phyloP scores from a whole-genome alignment of 2,329 filamentous ascomycete genomes.

The Zymoseptoria tritici region DNA sequence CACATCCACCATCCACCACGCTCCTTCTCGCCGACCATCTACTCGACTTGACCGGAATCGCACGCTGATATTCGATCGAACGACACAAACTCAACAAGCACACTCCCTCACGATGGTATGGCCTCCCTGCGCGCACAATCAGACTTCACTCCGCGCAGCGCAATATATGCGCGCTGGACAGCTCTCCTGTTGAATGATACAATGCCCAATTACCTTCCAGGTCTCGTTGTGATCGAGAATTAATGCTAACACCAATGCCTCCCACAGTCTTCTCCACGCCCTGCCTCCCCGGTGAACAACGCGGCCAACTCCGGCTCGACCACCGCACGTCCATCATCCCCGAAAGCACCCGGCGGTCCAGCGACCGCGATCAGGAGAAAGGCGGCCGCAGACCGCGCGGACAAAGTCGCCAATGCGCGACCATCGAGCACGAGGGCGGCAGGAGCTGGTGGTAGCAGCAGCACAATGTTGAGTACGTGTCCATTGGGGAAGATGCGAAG shows the following conservation, averaged over 20 bases:
- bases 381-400: conserved; percentile 93
- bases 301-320: conserved; percentile 59
- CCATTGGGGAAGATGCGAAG: background rate
- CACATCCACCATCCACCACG: background rate
- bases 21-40: background rate
- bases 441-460: conserved; percentile 90
- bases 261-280: conserved; percentile 29
- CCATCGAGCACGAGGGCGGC: conserved; percentile 88
- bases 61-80: background rate
- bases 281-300: conserved; percentile 36
- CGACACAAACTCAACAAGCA: background rate
- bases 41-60: background rate
- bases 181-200: background rate
- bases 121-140: background rate
- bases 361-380: conserved; percentile 92
- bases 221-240: background rate
- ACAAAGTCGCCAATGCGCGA: conserved; percentile 88
- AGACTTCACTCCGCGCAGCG: background rate
- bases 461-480: conserved; percentile 88
- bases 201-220: background rate
- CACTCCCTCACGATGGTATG: background rate
- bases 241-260: background rate
- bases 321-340: conserved; percentile 72
- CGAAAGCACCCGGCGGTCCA: conserved; percentile 83
- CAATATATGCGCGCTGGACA: background rate